Base-by-base conservation (phyloP, 352 stramenopile genomes). In the Phytophthora megakarya region DNA sequence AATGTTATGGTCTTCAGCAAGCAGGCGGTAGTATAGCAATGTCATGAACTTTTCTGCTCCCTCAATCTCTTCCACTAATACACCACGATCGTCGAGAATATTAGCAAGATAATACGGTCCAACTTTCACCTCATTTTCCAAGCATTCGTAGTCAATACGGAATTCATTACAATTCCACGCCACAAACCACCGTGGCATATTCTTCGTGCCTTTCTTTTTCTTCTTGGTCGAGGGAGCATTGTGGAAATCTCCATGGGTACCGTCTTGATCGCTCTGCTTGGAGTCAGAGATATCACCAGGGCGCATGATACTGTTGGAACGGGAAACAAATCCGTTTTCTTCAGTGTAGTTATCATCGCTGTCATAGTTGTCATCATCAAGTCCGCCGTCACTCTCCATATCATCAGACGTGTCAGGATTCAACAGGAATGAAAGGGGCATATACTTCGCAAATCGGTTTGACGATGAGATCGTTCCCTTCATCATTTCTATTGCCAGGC, bases 121-220 rank as follows among this genome's bases (percentile, higher is more conserved):
- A 52, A 95, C 87, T 46, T 88, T 91, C 21, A 95, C 83, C 60
- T 95, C 87, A 9, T 75, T 70, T 21, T 77, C 56, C n/a, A 90
- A 52, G 44, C 81, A 92, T 22, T 84, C 73, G 40, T 93, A 95
- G 38, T 95, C 85, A 28, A 94, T 60, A 15, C 71, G 67, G 43
- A 95, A 95, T 56, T 95, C 87, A 47, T 95, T 93, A n/a, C 75
- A 84, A 59, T 95, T 93, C 87, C 87, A 95, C 10, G 79, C 81
- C 12, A 95, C 73, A 62, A 90, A 95, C 87, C 87, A 95, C 2
- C 83, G 80, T 8, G 87, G 87, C 23, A 92, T 67, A 55, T 84
- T 76, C 53, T 88, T 89, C 0, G 80, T 65, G 44, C 72, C 78
- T 62, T 85, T 84, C 67, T 84, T 89, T 59, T 85, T 83, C 60